Base-by-base conservation (phyloP, 2,329 filamentous ascomycete species). In the Talaromyces verruculosus region DNA sequence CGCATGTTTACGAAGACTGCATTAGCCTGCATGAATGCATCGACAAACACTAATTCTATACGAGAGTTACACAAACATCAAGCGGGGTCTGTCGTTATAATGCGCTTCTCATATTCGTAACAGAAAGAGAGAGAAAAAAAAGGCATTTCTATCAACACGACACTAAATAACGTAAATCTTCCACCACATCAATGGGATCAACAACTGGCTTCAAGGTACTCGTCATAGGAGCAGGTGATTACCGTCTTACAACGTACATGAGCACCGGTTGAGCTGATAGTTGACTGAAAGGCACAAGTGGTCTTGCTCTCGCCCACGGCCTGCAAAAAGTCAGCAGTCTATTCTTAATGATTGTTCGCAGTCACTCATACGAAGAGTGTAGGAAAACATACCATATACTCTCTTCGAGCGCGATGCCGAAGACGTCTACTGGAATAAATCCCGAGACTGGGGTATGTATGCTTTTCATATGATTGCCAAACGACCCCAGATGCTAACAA, bases 301-400 rank as follows among this genome's bases (percentile, higher is more conserved):
- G 62, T 3, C 62, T 64, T 49, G 62, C 41, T 25, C 62, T 64
- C 6, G 62, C 62, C 33, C 62, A 64, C 13, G 53, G 62, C 11
- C 37, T 59, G 2, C 49, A 49, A 53, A 47, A 59, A 45, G 62
- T 64, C 10, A 15, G 30, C 28, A 11, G 17, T 35, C 19, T 25
- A 17, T 45, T 45, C 0, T 30, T 39, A 2, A 30, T 30, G 1
- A 25, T 45, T 3, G 0, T 30, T 11, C 11, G 17, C 8, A 37
- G 7, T 35, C 5, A 37, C 25, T 60, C 15, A 84, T 0, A 74
- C 85, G 28, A 53, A 57, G 19, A 71, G 62, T 19, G 3, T 22
- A 64, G 53, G 62, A 35, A 49, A 49, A 59, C 8, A 58, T 64
- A 25, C n/a, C 35, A 11, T 64, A 64, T 53, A 39, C 13, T 7